Evolutionary conservation across 148 eudicot genomes (phyloP).

Genomic region (Rhododendron mucronatum): DNA sequence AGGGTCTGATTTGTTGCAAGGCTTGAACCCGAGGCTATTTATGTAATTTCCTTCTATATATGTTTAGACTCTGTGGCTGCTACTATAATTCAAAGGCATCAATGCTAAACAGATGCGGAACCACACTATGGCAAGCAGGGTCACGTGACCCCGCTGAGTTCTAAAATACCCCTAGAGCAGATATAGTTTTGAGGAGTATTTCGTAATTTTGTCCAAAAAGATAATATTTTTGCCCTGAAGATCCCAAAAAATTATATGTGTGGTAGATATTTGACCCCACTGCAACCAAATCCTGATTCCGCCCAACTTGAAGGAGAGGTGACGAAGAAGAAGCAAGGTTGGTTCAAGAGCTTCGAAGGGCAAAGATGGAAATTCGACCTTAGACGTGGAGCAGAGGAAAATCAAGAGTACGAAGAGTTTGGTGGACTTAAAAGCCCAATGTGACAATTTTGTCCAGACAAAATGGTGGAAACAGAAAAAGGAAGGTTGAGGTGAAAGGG

Average conservation of each 20-base stretch:
- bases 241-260: too few species aligned
- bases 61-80: not conserved
- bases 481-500: not conserved
- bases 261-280: too few species aligned
- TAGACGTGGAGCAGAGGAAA: not conserved
- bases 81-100: too few species aligned
- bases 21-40: not conserved
- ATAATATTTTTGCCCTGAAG: too few species aligned
- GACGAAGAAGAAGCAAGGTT: not conserved
- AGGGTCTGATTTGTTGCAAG: not conserved
- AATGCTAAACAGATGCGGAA: not conserved
- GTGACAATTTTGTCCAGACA: slow-evolving; percentile 14
- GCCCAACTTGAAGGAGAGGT: not conserved
- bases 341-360: not conserved
- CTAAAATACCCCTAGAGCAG: too few species aligned
- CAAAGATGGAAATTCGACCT: not conserved
- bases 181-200: too few species aligned
- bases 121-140: too few species aligned
- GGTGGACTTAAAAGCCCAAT: not conserved
- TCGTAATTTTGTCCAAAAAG: too few species aligned
- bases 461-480: slow-evolving; percentile 11
- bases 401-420: not conserved
- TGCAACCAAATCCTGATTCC: too few species aligned
- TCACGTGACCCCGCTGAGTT: too few species aligned
- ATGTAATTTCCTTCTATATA: not conserved